Evolutionary conservation across 768 basidiomycete species (phyloP).

Genomic region (Termitomyces sp.): DNA sequence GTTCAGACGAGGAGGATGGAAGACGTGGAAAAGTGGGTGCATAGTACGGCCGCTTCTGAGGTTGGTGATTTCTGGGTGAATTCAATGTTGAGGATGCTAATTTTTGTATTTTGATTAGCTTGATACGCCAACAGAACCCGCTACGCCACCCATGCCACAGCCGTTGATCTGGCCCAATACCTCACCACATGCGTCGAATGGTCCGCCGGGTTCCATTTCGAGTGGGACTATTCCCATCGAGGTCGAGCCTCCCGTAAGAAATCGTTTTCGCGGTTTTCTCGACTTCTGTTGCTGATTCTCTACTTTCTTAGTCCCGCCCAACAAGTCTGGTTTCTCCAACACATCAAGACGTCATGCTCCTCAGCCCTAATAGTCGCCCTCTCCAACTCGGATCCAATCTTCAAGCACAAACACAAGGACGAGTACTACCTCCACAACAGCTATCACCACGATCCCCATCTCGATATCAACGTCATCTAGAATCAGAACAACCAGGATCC

Average conservation of each 20-base stretch:
- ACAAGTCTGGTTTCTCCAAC: neutral
- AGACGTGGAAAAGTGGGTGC: constrained; percentile 7
- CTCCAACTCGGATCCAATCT: neutral
- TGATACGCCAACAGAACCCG: constrained; percentile 2
- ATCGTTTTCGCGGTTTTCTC: neutral
- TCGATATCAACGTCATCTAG: neutral
- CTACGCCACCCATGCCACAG: neutral
- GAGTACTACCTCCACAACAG: neutral
- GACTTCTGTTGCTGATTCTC: neutral
- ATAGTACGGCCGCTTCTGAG: constrained; percentile 7
- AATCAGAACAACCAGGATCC: constrained; percentile 3
- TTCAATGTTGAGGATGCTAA: neutral
- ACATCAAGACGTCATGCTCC: neutral
- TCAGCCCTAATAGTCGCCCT: neutral
- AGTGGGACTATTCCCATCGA: constrained; percentile 8
- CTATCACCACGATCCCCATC: neutral
- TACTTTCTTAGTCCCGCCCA: neutral
- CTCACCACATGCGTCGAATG: neutral
- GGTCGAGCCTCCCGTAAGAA: constrained; percentile 12
- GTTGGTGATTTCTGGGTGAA: neutral
- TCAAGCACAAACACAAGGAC: neutral
- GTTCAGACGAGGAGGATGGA: neutral
- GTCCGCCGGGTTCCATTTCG: constrained; percentile 1
- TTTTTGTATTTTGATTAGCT: neutral
- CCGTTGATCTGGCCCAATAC: constrained; percentile 2